These are phyloP conservation scores for Fusarium luffae DNA, from an alignment of 2,329 filamentous ascomycete genomes.

Conservation along the genomic window DNA sequence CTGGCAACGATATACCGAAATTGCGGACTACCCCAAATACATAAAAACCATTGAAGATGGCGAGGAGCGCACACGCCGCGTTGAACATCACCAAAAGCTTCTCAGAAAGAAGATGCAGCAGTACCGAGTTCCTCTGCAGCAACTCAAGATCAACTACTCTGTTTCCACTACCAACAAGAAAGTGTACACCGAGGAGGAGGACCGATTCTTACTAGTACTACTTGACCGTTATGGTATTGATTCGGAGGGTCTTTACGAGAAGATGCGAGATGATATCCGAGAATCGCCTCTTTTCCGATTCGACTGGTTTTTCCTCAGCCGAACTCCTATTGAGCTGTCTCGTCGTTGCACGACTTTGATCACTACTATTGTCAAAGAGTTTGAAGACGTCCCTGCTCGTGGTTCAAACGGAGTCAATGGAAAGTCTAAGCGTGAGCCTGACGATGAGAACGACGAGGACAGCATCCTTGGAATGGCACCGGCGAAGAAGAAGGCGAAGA, in stretches of 20 bases:
- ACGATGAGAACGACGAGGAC: conserved; percentile 87
- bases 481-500: conserved; percentile 95
- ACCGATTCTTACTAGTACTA: conserved; percentile 93
- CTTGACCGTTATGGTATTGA: conserved; percentile 93
- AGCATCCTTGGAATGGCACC: conserved; percentile 82
- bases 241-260: conserved; percentile 88
- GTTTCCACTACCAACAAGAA: conserved; percentile 99
- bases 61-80: conserved; percentile 88
- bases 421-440: conserved; percentile 77
- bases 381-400: conserved; percentile 74
- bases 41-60: conserved; percentile 91
- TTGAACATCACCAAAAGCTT: conserved; percentile 92
- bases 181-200: conserved; percentile 98
- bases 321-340: conserved; percentile 91
- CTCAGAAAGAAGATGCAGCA: conserved; percentile 94
- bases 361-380: conserved; percentile 94
- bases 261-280: conserved; percentile 96
- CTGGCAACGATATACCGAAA: conserved; percentile 94
- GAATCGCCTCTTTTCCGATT: conserved; percentile 96
- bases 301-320: conserved; percentile 98
- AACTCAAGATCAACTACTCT: conserved; percentile 98
- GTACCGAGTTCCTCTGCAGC: conserved; percentile 96
- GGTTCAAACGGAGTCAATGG: conserved; percentile 71
- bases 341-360: conserved; percentile 93
- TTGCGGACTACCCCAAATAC: conserved; percentile 88